These are phyloP conservation scores for Pseudoscleropodium purum DNA, from an alignment of 225 moss, liverwort and hornwort genomes.

Conservation along the genomic window DNA sequence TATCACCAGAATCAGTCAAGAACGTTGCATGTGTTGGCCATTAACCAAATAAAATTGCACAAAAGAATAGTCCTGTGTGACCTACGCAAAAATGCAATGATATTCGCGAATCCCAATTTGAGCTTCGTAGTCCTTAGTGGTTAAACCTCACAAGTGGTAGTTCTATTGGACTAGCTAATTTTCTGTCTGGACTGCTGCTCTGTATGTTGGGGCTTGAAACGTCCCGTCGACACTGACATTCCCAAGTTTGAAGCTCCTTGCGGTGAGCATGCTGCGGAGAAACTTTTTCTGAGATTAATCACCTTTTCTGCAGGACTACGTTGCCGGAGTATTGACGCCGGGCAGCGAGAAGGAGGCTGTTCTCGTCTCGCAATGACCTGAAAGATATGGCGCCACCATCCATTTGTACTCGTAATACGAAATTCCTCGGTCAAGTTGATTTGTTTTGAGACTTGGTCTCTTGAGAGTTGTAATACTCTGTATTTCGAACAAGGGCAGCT, in stretches of 20 bases:
- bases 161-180: background rate
- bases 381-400: background rate
- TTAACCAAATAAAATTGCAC: background rate
- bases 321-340: slow-evolving; percentile 12
- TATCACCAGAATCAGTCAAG: background rate
- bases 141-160: background rate
- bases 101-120: background rate
- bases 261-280: background rate
- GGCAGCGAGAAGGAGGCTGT: slow-evolving; percentile 17
- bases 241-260: background rate
- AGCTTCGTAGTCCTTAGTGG: background rate
- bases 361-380: slow-evolving; percentile 23
- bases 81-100: too few relatives aligned
- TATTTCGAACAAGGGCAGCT: background rate
- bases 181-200: background rate
- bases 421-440: background rate
- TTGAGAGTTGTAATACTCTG: background rate
- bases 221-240: background rate
- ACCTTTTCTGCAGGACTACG: slow-evolving; percentile 18
- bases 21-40: background rate
- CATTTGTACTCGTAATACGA: slow-evolving; percentile 7
- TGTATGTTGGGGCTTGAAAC: background rate
- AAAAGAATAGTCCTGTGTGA: background rate
- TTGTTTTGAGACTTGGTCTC: background rate
- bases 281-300: background rate